Evolutionary conservation across 495 filamentous ascomycete species (phyloP).

Genomic region (Barbatosphaeria neglecta): DNA sequence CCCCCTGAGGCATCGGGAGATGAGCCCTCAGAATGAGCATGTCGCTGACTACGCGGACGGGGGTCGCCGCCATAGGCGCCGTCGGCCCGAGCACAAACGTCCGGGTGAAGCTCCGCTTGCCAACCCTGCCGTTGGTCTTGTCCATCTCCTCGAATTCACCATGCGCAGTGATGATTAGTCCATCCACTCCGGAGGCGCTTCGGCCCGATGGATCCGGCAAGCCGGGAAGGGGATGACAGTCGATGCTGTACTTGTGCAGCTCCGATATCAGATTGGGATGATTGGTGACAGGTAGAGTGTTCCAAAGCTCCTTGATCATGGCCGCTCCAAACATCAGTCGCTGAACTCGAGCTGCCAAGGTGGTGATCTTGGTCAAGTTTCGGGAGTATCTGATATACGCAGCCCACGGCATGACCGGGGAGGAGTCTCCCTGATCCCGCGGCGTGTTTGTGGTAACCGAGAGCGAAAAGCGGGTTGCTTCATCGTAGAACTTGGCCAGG

Average conservation of each 20-base stretch:
- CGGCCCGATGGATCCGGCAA: slow-evolving; percentile 61
- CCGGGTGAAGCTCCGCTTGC: slow-evolving; percentile 70
- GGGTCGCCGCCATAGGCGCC: slow-evolving; percentile 35
- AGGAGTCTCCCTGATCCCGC: slow-evolving; percentile 34
- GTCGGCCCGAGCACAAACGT: slow-evolving; percentile 77
- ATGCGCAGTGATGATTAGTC: slow-evolving; percentile 68
- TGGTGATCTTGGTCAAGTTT: slow-evolving; percentile 61
- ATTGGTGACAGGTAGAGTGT: slow-evolving; percentile 55
- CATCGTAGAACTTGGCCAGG: slow-evolving; percentile 61
- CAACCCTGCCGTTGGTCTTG: slow-evolving; percentile 32
- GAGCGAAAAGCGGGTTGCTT: slow-evolving; percentile 64
- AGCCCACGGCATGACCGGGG: slow-evolving; percentile 47
- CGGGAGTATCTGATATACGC: slow-evolving; percentile 68
- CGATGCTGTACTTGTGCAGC: slow-evolving; percentile 61
- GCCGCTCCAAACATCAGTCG: slow-evolving; percentile 53
- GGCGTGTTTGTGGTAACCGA: slow-evolving; percentile 52
- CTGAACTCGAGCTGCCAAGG: slow-evolving; percentile 44
- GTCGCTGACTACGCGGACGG: slow-evolving; percentile 72
- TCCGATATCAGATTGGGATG: slow-evolving; percentile 58
- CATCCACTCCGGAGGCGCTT: slow-evolving; percentile 52
- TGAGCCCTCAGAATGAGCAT: slow-evolving; percentile 57
- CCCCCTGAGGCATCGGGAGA: slow-evolving; percentile 25
- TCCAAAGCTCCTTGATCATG: slow-evolving; percentile 59
- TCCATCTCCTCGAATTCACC: slow-evolving; percentile 74
- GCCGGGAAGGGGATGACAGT: slow-evolving; percentile 65